Evolutionary conservation across 1,139 yeast genomes (phyloP).

Genomic region (Meyerozyma elateridarum): DNA sequence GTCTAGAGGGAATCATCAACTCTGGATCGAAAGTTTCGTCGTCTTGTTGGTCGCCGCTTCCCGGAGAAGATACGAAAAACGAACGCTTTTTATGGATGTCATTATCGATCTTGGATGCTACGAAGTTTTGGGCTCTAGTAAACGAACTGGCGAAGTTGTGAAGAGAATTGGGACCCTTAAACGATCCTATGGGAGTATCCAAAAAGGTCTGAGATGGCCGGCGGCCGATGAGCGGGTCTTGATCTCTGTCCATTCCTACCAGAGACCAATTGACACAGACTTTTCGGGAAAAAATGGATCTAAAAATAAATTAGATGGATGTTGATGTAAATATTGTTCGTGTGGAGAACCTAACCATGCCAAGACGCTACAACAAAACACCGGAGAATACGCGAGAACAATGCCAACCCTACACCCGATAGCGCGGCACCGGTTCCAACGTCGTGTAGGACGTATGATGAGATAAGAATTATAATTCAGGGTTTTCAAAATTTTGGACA

Average conservation of each 20-base stretch:
- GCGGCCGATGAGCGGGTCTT: conserved; percentile 2
- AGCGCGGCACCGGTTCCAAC: no score
- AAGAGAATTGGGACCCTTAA: conserved; percentile 43
- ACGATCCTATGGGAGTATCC: conserved; percentile 42
- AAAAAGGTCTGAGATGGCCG: conserved; percentile 27
- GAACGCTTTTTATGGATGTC: conserved; percentile 41
- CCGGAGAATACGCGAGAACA: no score
- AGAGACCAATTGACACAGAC: no score
- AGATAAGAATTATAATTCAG: no score
- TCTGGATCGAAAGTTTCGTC: conserved; percentile 71
- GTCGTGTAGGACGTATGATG: no score
- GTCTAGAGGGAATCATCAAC: conserved; percentile 59
- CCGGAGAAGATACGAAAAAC: conserved; percentile 22
- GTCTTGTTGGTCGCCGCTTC: conserved; percentile 13
- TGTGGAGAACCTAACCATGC: no score
- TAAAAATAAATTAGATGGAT: no score
- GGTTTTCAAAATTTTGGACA: no score
- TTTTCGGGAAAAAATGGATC: no score
- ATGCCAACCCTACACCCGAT: no score
- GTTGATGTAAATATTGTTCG: no score
- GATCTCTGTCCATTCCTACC: background rate
- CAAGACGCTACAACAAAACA: no score
- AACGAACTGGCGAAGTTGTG: conserved; percentile 46
- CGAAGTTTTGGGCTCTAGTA: conserved; percentile 45
- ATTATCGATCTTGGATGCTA: conserved; percentile 41